phyloP scores from a whole-genome alignment of 192 early-diverging fungal species.

The Rhizoclosmatium sp. region DNA sequence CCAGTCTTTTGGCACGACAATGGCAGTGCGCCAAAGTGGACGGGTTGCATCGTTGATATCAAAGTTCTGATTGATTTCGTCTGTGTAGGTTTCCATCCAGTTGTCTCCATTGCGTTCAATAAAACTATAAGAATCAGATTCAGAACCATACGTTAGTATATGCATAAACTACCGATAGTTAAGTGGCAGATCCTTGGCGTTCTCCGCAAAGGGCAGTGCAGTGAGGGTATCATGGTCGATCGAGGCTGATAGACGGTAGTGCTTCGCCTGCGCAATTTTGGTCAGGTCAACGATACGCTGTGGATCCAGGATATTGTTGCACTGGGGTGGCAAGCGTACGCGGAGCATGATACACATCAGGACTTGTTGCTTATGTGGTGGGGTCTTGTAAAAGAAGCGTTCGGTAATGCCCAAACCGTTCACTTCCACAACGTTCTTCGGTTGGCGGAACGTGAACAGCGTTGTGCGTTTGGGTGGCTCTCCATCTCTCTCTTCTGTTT shows the following conservation, averaged over 20 bases:
- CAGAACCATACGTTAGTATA: neutral
- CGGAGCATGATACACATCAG: too few relatives aligned
- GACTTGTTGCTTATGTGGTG: too few relatives aligned
- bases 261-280: constrained; percentile 35
- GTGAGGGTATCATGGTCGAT: constrained; percentile 39
- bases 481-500: too few relatives aligned
- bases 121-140: constrained; percentile 4
- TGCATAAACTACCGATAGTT: constrained; percentile 31
- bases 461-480: too few relatives aligned
- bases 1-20: constrained; percentile 40
- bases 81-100: constrained; percentile 28
- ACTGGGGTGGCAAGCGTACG: constrained; percentile 23
- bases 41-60: constrained; percentile 33
- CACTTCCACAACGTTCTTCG: too few relatives aligned
- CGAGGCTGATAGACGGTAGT: constrained; percentile 39
- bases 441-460: too few relatives aligned
- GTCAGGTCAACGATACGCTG: constrained; percentile 44
- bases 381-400: constrained; percentile 44
- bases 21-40: constrained; percentile 41
- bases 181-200: constrained; percentile 40
- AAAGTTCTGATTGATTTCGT: constrained; percentile 48
- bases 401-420: constrained; percentile 46
- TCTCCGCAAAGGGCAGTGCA: constrained; percentile 32
- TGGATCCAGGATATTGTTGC: neutral
- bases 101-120: neutral